Base-by-base conservation (phyloP, 2,329 filamentous ascomycete species). In the Colletotrichum spinosum region DNA sequence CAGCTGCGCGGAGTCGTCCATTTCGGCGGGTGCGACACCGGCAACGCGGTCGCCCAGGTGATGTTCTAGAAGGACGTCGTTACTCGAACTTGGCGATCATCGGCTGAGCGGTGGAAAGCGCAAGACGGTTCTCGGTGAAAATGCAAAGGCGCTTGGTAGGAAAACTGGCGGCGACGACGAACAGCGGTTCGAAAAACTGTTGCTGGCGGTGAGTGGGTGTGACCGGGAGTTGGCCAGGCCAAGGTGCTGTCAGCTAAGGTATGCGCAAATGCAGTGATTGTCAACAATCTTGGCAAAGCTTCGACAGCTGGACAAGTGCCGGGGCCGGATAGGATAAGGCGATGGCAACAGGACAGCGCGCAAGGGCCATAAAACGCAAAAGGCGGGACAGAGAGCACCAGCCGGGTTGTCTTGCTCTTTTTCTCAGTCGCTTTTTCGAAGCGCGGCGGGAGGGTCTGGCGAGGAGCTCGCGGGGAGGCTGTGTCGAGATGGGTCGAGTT, bases 241-340 rank as follows among this genome's bases (percentile, higher is more conserved):
- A 38, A 17, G 39, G 15, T 2, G 34, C 46, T 50, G 49, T 38
- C 11, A 42, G 37, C 15, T 41, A 25, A 25, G 25, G 25, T 25
- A 25, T 25, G 25, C 25, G 25, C 25, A 25, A 1, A 25, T 25
- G 25, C 25, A 25, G 48, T 37, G 63, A 63, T 53, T 49, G 59
- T 66, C 58, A 65, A 65, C 57, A 65, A 55, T 58, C 63, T 66
- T 63, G 63, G 59, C 63, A 49, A 63, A 44, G 52, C 59, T 54
- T 64, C 25, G 44, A 44, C 49, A 37, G 42, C 11, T 33, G 4
- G 33, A 49, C 53, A 12, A 17, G 25, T 8, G 58, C 12, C 41
- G 35, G 51, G 39, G 37, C n/a, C 17, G n/a, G 35, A 45, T 25
- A 41, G 53, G 11, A 35, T 38, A 54, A 48, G 39, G 45, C 39